Evolutionary conservation across 176 grass and related monocot genomes (phyloP), one percentile per base, ranked within the genome.

Genomic region (Leersia perrieri): DNA sequence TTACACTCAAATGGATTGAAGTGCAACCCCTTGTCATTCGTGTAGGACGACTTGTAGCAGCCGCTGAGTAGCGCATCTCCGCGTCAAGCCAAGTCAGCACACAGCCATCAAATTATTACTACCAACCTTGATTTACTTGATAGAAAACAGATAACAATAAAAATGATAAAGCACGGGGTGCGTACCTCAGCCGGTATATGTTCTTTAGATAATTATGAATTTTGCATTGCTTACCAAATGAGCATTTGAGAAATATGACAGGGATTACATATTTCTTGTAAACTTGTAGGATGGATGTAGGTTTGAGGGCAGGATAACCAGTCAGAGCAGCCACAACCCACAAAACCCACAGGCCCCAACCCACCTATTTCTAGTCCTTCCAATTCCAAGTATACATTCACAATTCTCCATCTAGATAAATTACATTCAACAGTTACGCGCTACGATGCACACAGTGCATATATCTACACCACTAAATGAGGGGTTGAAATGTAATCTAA

Each of bases 351-450:
- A 64, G n/a, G n/a, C n/a, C n/a, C n/a, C 41, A 65, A 71, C 63
- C 15, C 38, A 44, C 63, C 53, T 13, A 38, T 55, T 31, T 55
- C 5, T 34, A 71, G 63, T 60, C 57, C 20, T 34, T 8, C 28
- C 2, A 1, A 30, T 34, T 8, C 28, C 2, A 1, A 30, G 27
- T 55, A 7, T 31, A 11, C 15, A 35, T 78, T 66, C 9, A 40
- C 75, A 72, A 66, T 40, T 73, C 2, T 61, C 36, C 62, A 86
- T 61, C 36, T 73, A 71, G 5, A 78, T 47, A 61, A 34, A 60
- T 2, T 5, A 23, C 58, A 31, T 55, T 23, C 22, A 57, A 57
- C 51, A 57, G 51, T 9, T n/a, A 60, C 28, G 45, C 14, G 3
- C 69, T 62, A 38, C 39, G 14, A 32, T 60, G 15, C 38, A 66